Evolutionary conservation across 495 filamentous ascomycete genomes (phyloP).

Genomic region (Aspergillus biplanus): DNA sequence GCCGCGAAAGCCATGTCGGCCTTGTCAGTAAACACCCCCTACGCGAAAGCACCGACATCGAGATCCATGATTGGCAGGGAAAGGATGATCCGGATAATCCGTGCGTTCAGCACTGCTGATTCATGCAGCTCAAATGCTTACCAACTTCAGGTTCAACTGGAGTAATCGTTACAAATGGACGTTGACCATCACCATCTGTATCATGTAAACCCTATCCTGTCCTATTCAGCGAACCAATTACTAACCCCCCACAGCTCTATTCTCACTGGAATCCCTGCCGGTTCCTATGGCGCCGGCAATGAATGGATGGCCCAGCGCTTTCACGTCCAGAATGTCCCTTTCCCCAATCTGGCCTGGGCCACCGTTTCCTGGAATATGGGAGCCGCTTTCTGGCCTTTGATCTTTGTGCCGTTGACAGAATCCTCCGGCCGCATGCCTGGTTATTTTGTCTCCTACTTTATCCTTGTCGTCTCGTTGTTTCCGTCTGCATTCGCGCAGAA

Average conservation of each 20-base stretch:
- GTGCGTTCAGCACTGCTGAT: constrained; percentile 4
- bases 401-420: constrained; percentile 58
- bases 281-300: constrained; percentile 45
- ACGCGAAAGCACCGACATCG: constrained; percentile 21
- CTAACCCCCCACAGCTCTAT: constrained; percentile 34
- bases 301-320: constrained; percentile 42
- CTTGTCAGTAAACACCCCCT: constrained; percentile 28
- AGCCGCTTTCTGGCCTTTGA: constrained; percentile 54
- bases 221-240: not conserved
- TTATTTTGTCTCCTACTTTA: constrained; percentile 52
- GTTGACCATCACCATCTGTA: constrained; percentile 46
- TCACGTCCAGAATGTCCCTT: constrained; percentile 46
- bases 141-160: constrained; percentile 24
- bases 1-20: constrained; percentile 30
- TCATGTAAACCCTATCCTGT: constrained; percentile 32
- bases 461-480: constrained; percentile 52
- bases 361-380: constrained; percentile 57
- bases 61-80: constrained; percentile 23
- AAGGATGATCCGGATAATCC: constrained; percentile 25
- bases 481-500: constrained; percentile 55
- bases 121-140: too few species aligned
- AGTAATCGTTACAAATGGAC: constrained; percentile 39
- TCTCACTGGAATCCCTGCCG: constrained; percentile 46
- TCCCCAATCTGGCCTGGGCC: constrained; percentile 51
- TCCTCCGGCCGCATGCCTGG: constrained; percentile 52